Conservation (phyloP, 805 yeast genomes). For the Saccharomycopsis babjevae region DNA sequence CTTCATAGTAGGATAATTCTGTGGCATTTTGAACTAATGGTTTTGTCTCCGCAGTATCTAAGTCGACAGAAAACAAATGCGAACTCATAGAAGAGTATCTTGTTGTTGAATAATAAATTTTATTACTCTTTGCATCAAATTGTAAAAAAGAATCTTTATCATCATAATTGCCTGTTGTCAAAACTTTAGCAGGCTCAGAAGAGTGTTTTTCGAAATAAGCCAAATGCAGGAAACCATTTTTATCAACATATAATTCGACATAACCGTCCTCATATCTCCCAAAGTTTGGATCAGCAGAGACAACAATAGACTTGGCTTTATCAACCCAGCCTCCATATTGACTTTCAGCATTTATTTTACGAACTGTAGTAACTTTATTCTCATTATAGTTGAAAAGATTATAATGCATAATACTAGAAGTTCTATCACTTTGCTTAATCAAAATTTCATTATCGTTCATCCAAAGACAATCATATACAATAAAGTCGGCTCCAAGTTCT, state of each 20-base stretch:
- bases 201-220: conserved; percentile 44
- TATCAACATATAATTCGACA: conserved; percentile 47
- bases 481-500: conserved; percentile 33
- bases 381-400: conserved; percentile 32
- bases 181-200: conserved; percentile 28
- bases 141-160: conserved; percentile 36
- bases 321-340: conserved; percentile 51
- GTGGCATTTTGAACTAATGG: neutral
- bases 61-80: conserved; percentile 43
- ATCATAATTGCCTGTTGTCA: conserved; percentile 43
- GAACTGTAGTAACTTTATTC: conserved; percentile 28
- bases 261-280: conserved; percentile 39
- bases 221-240: conserved; percentile 48
- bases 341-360: conserved; percentile 33
- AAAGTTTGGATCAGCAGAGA: conserved; percentile 28
- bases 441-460: conserved; percentile 37
- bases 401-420: conserved; percentile 45
- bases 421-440: conserved; percentile 53
- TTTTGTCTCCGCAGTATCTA: conserved; percentile 23
- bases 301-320: conserved; percentile 33
- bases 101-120: conserved; percentile 49
- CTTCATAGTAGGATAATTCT: conserved; percentile 36
- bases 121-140: conserved; percentile 36
- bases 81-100: conserved; percentile 45
- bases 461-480: conserved; percentile 59